These are phyloP conservation scores for Albatrellus ellisii DNA, from an alignment of 768 basidiomycete species.

Conservation along the genomic window DNA sequence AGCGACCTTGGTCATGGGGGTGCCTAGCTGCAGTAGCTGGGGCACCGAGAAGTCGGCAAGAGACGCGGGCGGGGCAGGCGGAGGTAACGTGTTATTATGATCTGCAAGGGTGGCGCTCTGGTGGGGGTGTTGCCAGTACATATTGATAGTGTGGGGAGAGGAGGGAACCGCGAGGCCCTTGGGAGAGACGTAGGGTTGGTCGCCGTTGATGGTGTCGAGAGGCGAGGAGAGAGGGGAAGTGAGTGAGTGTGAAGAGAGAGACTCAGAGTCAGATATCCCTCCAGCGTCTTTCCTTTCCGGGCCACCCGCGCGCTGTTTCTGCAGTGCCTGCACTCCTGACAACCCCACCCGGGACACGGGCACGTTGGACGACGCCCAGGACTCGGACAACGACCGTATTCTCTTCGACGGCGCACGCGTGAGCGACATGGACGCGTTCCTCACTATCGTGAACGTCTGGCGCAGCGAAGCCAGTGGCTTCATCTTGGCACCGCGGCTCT, in stretches of 20 bases:
- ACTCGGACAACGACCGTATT: too few relatives aligned
- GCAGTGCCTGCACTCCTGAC: not conserved
- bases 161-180: not conserved
- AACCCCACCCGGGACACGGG: not conserved
- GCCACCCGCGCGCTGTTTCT: too few relatives aligned
- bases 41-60: constrained; percentile 38
- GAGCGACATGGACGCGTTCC: constrained; percentile 5
- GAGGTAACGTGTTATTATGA: not conserved
- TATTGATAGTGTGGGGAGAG: not conserved
- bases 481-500: not conserved
- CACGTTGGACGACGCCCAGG: not conserved
- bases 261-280: constrained; percentile 5
- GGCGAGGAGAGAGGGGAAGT: not conserved
- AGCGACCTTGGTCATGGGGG: constrained; percentile 78
- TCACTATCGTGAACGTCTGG: not conserved
- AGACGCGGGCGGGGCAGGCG: not conserved
- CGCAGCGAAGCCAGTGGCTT: constrained; percentile 1
- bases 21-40: constrained; percentile 42
- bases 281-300: constrained; percentile 7
- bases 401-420: too few relatives aligned
- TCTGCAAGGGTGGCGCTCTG: not conserved
- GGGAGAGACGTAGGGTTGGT: not conserved
- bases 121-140: not conserved
- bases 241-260: not conserved
- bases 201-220: not conserved